These are phyloP conservation scores for Rhodomyrtus psidioides DNA, from an alignment of 441 rosid species.

Conservation along the genomic window DNA sequence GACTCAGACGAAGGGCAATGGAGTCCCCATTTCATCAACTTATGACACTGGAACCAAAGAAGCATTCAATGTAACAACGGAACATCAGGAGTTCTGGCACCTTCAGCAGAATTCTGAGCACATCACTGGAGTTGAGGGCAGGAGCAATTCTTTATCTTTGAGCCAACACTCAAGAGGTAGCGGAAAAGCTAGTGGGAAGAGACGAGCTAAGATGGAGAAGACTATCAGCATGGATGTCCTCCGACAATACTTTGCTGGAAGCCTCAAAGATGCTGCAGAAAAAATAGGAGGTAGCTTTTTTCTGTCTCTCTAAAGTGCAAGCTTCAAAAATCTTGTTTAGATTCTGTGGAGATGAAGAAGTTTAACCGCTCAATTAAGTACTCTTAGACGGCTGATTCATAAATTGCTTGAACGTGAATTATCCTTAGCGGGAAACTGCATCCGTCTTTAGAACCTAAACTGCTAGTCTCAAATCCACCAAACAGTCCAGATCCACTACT, in stretches of 20 bases:
- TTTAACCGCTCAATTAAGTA: neutral
- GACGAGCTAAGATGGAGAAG: conserved; percentile 64
- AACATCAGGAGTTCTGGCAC: conserved; percentile 23
- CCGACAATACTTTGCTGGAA: conserved; percentile 72
- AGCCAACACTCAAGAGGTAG: conserved; percentile 15
- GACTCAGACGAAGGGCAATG: conserved; percentile 40
- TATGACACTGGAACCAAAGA: conserved; percentile 44
- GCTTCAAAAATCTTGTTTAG: neutral
- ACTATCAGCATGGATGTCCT: conserved; percentile 65
- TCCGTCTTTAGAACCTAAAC: neutral
- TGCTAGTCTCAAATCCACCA: neutral
- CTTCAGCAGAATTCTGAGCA: conserved; percentile 23
- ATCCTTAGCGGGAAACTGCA: neutral
- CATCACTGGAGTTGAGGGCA: conserved; percentile 3
- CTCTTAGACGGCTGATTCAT: neutral
- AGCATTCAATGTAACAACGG: conserved; percentile 35
- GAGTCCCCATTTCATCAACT: conserved; percentile 47
- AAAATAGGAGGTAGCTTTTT: conserved; percentile 57
- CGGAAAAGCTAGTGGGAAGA: conserved; percentile 41
- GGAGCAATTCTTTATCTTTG: conserved; percentile 13
- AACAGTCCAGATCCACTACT: neutral
- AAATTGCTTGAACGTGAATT: neutral
- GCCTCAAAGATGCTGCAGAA: conserved; percentile 92
- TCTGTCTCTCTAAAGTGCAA: neutral
- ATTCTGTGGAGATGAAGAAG: neutral